Percentiles rank a stretch among this genome's conserved stretches.
These are phyloP conservation scores for Stephanodiscus triporus DNA, from an alignment of 108 stramenopile genomes.

Conservation along the genomic window DNA sequence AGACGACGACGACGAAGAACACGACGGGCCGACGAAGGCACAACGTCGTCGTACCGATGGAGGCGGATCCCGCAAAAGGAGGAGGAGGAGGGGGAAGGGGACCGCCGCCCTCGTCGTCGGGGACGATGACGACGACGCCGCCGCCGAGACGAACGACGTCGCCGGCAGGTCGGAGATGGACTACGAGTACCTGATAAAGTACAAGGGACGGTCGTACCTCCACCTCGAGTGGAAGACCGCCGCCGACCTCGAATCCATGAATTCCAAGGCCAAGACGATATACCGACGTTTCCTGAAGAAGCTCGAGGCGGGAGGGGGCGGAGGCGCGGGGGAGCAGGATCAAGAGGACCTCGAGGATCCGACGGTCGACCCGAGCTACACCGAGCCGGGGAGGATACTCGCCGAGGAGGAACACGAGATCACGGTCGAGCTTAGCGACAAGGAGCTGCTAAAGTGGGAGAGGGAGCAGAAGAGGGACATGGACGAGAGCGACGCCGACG, in stretches of 20 bases:
- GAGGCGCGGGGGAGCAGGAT: background rate
- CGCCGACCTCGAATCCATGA: conserved; percentile 86
- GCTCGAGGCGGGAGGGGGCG: conserved; percentile 52
- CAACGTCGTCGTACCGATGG: background rate
- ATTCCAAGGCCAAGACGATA: conserved; percentile 82
- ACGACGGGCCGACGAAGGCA: background rate
- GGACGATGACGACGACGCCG: conserved; percentile 13
- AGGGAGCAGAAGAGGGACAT: conserved; percentile 77
- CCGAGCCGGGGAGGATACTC: conserved; percentile 83
- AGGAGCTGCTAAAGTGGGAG: conserved; percentile 84
- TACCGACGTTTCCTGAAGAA: conserved; percentile 90
- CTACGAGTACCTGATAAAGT: conserved; percentile 96
- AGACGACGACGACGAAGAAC: conserved; percentile 22
- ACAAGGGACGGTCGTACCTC: conserved; percentile 91
- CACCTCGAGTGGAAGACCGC: conserved; percentile 90
- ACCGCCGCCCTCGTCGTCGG: conserved; percentile 6
- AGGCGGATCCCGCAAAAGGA: background rate
- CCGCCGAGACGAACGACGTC: conserved; percentile 1
- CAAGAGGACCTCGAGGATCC: conserved; percentile 88
- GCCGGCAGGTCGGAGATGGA: conserved; percentile 56
- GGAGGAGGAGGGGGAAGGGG: background rate
- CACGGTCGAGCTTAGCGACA: conserved; percentile 74
- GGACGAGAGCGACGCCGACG: conserved; percentile 33
- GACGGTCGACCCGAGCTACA: conserved; percentile 81
- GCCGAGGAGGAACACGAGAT: conserved; percentile 89